phyloP scores from a whole-genome alignment of 345 rosid species.

The Abelmoschus esculentus region DNA sequence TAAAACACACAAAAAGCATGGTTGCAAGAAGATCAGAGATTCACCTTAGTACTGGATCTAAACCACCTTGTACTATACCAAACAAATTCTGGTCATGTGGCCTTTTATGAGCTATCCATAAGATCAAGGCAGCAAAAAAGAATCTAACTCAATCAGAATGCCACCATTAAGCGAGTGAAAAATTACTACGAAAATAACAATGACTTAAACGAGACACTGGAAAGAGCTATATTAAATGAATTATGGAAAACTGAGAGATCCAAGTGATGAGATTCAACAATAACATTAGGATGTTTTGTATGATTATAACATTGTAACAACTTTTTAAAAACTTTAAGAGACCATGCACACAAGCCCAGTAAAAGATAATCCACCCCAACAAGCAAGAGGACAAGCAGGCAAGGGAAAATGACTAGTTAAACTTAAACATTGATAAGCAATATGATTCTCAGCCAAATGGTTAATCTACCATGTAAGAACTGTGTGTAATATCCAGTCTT shows the following conservation, averaged over 20 bases:
- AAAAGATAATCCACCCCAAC: neutral
- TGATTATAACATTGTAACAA: constrained; percentile 1
- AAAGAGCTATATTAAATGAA: neutral
- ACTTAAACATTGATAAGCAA: neutral
- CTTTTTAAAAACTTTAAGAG: neutral
- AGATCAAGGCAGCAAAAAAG: constrained; percentile 8
- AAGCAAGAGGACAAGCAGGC: neutral
- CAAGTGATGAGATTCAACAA: neutral
- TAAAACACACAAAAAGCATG: neutral
- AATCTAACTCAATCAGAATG: constrained; percentile 9
- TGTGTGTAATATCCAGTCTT: neutral
- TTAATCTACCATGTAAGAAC: neutral
- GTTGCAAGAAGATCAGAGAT: neutral
- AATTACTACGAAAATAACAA: neutral
- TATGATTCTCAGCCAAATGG: neutral
- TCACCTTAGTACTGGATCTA: constrained; percentile 68
- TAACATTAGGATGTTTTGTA: neutral
- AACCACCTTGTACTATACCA: constrained; percentile 77
- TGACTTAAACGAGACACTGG: neutral
- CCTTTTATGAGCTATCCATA: constrained; percentile 55
- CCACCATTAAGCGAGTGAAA: neutral
- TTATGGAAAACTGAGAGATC: neutral
- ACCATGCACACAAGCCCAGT: constrained; percentile 4
- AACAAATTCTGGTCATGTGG: constrained; percentile 72
- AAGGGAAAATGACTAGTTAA: constrained; percentile 4